phyloP scores from a whole-genome alignment of 805 yeast genomes.

The Pichia kluyveri region DNA sequence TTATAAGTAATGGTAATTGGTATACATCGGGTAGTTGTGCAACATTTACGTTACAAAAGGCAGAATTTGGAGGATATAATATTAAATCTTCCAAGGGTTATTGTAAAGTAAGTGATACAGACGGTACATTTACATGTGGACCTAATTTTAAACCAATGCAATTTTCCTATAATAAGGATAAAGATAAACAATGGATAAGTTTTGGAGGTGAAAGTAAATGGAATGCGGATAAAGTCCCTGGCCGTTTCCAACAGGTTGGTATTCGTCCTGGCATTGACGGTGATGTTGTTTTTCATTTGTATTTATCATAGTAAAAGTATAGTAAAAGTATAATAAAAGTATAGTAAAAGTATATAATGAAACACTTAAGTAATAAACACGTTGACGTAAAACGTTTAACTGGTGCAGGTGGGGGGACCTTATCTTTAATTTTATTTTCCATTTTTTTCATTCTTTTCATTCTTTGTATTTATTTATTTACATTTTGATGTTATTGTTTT shows the following conservation, averaged over 20 bases:
- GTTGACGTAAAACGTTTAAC: too few species aligned
- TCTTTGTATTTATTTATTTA: too few species aligned
- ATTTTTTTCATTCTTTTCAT: too few species aligned
- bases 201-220: slow-evolving; percentile 57
- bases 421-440: too few species aligned
- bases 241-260: slow-evolving; percentile 37
- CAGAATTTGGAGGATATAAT: slow-evolving; percentile 66
- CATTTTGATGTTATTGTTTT: too few species aligned
- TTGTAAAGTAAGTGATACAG: slow-evolving; percentile 42
- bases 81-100: slow-evolving; percentile 63
- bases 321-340: too few species aligned
- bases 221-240: slow-evolving; percentile 43
- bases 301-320: too few species aligned
- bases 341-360: too few species aligned
- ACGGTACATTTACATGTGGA: slow-evolving; percentile 25
- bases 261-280: slow-evolving; percentile 38
- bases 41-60: slow-evolving; percentile 46
- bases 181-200: slow-evolving; percentile 35
- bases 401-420: too few species aligned
- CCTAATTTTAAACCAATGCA: slow-evolving; percentile 36
- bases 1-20: slow-evolving; percentile 84
- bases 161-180: slow-evolving; percentile 46
- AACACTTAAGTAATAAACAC: too few species aligned
- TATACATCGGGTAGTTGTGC: slow-evolving; percentile 81
- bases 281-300: slow-evolving; percentile 28